These are phyloP conservation scores for Globisporangium nodosum DNA, from an alignment of 352 stramenopile species.

Conservation along the genomic window DNA sequence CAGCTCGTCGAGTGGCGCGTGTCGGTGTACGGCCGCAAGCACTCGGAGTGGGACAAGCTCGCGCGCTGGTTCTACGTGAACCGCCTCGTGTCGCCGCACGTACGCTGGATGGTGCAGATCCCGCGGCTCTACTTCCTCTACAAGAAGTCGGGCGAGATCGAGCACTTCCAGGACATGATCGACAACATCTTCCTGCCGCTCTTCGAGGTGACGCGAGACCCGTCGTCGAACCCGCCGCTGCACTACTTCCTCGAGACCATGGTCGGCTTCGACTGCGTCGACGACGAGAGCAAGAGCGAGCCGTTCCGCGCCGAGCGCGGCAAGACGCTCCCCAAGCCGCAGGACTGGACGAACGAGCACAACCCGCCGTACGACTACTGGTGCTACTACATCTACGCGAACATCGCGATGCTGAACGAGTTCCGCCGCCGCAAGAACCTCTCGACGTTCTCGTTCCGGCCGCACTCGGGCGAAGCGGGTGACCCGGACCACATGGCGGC, in stretches of 20 bases:
- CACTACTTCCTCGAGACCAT: slow-evolving; percentile 93
- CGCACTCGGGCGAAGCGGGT: slow-evolving; percentile 97
- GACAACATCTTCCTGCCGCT: slow-evolving; percentile 98
- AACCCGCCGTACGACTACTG: slow-evolving; percentile 95
- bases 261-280: slow-evolving; percentile 98
- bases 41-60: slow-evolving; percentile 96
- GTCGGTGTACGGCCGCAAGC: slow-evolving; percentile 92
- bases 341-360: slow-evolving; percentile 85
- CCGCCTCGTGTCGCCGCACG: slow-evolving; percentile 88
- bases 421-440: slow-evolving; percentile 87
- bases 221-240: slow-evolving; percentile 87
- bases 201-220: slow-evolving; percentile 97
- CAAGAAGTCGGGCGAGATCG: slow-evolving; percentile 86
- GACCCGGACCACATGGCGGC: slow-evolving; percentile 95
- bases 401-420: slow-evolving; percentile 95
- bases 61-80: slow-evolving; percentile 96
- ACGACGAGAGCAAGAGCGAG: slow-evolving; percentile 97
- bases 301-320: slow-evolving; percentile 71
- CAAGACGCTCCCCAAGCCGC: slow-evolving; percentile 67
- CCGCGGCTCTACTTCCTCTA: slow-evolving; percentile 97
- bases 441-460: slow-evolving; percentile 96
- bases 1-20: slow-evolving; percentile 93
- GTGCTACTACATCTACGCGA: slow-evolving; percentile 97
- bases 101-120: slow-evolving; percentile 98
- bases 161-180: slow-evolving; percentile 97